phyloP scores from a whole-genome alignment of 139 green algal species.

The Nannochloris sp. region DNA sequence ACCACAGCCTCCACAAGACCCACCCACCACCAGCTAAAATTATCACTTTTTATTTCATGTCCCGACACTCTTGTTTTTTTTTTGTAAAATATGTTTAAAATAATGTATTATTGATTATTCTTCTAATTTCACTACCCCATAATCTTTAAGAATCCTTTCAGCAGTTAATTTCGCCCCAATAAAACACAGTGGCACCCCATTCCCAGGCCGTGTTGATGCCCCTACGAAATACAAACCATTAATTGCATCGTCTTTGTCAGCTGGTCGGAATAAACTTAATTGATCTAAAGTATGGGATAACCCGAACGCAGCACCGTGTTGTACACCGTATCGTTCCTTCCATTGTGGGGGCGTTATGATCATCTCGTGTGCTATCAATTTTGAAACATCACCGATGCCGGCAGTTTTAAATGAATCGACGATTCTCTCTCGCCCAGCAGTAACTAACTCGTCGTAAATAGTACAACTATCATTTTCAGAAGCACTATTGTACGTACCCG shows the following conservation, averaged over 20 bases:
- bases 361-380: conserved; percentile 50
- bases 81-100: neutral
- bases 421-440: conserved; percentile 42
- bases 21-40: neutral
- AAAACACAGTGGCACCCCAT: conserved; percentile 79
- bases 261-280: conserved; percentile 55
- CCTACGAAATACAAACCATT: conserved; percentile 71
- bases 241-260: conserved; percentile 32
- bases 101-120: neutral
- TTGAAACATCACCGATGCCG: conserved; percentile 38
- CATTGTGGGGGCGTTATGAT: conserved; percentile 43
- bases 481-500: conserved; percentile 1
- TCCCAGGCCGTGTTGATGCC: conserved; percentile 67
- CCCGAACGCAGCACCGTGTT: conserved; percentile 79
- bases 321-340: conserved; percentile 49
- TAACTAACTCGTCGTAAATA: conserved; percentile 48
- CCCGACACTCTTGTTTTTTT: neutral
- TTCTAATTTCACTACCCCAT: neutral
- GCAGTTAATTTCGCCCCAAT: conserved; percentile 40
- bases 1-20: neutral
- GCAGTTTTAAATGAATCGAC: conserved; percentile 31
- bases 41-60: neutral
- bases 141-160: conserved; percentile 35
- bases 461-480: neutral
- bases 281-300: conserved; percentile 73